Conservation (phyloP, 345 rosid species). For the Combretum micranthum region DNA sequence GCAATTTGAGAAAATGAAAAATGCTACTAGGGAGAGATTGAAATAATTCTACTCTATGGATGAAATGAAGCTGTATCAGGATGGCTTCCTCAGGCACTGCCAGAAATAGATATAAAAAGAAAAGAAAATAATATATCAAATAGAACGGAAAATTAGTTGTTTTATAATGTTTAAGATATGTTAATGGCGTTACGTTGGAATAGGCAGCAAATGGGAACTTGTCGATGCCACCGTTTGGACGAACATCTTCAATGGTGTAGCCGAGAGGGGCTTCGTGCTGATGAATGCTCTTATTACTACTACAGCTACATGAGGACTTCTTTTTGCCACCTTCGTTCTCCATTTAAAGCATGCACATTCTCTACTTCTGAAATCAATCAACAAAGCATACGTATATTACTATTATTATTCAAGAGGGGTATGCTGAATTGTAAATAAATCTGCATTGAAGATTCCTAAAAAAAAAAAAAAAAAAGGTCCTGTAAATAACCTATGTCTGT, state of each 20-base stretch:
- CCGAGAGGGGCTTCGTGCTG: constrained; percentile 78
- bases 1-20: not conserved
- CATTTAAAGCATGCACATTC: constrained; percentile 84
- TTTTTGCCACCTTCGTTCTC: constrained; percentile 59
- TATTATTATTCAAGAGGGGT: no score
- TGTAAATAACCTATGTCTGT: no score
- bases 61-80: constrained; percentile 38
- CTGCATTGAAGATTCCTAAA: no score
- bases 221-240: constrained; percentile 78
- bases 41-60: constrained; percentile 20
- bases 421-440: no score
- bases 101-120: constrained; percentile 2
- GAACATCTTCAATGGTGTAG: constrained; percentile 87
- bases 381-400: not conserved
- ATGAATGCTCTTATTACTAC: constrained; percentile 18
- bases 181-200: constrained; percentile 44
- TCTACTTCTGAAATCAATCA: constrained; percentile 12
- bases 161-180: not conserved
- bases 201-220: constrained; percentile 85
- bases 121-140: not conserved
- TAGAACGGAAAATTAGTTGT: not conserved
- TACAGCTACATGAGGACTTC: constrained; percentile 29
- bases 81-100: constrained; percentile 81
- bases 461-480: no score
- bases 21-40: not conserved